Evolutionary conservation across 75 land plant species (phyloP), one percentile per base, ranked within the genome.

Genomic region (Larix kaempferi): DNA sequence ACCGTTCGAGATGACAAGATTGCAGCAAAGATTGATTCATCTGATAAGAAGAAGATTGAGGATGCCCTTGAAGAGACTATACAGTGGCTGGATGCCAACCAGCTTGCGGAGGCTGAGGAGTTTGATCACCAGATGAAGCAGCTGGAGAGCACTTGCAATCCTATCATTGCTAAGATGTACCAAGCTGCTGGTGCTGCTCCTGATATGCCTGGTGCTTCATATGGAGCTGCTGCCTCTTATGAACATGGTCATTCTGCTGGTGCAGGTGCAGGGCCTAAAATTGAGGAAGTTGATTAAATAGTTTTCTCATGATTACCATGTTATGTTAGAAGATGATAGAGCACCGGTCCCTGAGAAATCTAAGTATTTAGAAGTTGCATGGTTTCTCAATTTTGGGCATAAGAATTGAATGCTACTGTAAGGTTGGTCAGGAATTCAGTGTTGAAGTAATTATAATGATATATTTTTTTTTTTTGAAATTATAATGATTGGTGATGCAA

Each of bases 61-160:
- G 64, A 76, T 55, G 82, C 78, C 33, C 62, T 65, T 80, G 67
- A 76, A 56, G 44, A 69, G 19, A 60, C 88, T 21, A 85, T 87
- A 0, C 65, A 69, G 49, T 87, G 88, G 88, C 57, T 87, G 14
- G 88, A 87, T 35, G 29, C 60, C 33, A 84, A 84, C 41, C 84
- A 84, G 74, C 74, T 83, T 54, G 85, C 85, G 25, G 85, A 84
- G 23, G 85, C 49, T 15, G 85, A 84, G 52, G 85, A 84, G 69
- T 84, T 84, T 60, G 84, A 84, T 29, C 83, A 84, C n/a, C 77
- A 80, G 75, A 76, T 77, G 85, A 84, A 84, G 76, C 81, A 82
- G 56, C 74, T 78, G 3, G 80, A 78, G 58, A 29, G 35, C 80
- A 77, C 33, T 29, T 79, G 82, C 83, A 82, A 82, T 25, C 84